Evolutionary conservation across 1,284 basidiomycete species (phyloP).

Genomic region (Malassezia sympodialis): DNA sequence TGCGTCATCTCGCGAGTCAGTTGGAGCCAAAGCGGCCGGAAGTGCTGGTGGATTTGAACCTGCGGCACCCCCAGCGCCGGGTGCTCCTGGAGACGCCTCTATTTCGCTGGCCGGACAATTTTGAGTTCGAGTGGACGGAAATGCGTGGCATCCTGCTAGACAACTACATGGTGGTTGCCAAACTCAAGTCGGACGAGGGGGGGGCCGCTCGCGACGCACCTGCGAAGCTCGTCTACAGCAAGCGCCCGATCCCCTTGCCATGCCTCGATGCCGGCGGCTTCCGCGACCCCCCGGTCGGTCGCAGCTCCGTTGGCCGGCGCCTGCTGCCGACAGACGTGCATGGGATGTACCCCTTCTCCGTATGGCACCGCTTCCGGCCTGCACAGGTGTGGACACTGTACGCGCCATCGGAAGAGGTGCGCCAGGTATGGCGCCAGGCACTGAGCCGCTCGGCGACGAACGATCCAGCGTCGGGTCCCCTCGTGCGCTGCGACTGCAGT

Average conservation of each 20-base stretch:
- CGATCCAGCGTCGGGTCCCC: constrained; percentile 50
- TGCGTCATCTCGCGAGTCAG: constrained; percentile 34
- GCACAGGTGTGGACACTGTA: constrained; percentile 57
- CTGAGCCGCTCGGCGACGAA: constrained; percentile 57
- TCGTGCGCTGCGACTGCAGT: background rate
- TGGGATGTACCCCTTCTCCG: constrained; percentile 40
- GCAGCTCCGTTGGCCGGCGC: constrained; percentile 35
- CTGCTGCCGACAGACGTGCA: constrained; percentile 31
- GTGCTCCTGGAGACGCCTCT: constrained; percentile 36
- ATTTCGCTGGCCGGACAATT: constrained; percentile 38
- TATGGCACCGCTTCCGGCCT: constrained; percentile 32
- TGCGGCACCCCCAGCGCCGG: constrained; percentile 34
- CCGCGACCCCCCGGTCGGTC: constrained; percentile 30
- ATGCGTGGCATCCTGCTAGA: constrained; percentile 41
- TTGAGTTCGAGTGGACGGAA: constrained; percentile 45
- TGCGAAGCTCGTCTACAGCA: background rate
- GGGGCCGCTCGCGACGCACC: background rate
- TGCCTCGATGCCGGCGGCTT: constrained; percentile 39
- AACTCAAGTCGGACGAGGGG: constrained; percentile 25
- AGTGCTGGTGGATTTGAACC: constrained; percentile 30
- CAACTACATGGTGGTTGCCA: constrained; percentile 42
- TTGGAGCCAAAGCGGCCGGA: constrained; percentile 35
- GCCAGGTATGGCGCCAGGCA: constrained; percentile 63
- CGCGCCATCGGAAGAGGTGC: constrained; percentile 64
- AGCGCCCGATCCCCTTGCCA: constrained; percentile 36